A percentile compares a stretch with the other conserved stretches of the same genome.
phyloP scores from a whole-genome alignment of 352 stramenopile genomes.

The Phytophthora ramorum region DNA sequence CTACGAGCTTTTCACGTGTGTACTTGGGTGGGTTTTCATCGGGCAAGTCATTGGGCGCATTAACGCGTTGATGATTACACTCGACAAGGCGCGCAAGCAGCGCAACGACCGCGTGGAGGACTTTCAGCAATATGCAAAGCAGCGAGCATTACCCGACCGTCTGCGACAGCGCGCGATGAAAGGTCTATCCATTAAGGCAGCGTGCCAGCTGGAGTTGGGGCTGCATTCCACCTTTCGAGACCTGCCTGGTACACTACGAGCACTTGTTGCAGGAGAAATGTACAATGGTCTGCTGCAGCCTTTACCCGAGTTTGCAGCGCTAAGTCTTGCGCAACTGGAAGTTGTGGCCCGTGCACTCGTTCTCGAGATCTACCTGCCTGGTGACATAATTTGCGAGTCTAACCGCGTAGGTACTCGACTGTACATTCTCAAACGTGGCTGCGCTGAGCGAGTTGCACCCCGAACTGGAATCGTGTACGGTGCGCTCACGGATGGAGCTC shows the following conservation, averaged over 20 bases:
- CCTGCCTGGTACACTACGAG: conserved; percentile 44
- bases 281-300: conserved; percentile 44
- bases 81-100: conserved; percentile 66
- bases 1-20: conserved; percentile 68
- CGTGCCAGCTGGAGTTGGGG: conserved; percentile 52
- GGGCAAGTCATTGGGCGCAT: conserved; percentile 77
- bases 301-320: conserved; percentile 43
- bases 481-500: conserved; percentile 29
- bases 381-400: conserved; percentile 64
- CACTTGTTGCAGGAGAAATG: conserved; percentile 63
- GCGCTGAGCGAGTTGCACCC: conserved; percentile 53
- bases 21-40: conserved; percentile 81
- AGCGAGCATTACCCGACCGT: conserved; percentile 45
- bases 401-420: conserved; percentile 50
- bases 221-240: conserved; percentile 52
- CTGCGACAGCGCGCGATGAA: conserved; percentile 59
- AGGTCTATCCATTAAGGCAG: conserved; percentile 60
- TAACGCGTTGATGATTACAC: conserved; percentile 71
- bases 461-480: conserved; percentile 49
- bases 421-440: conserved; percentile 58
- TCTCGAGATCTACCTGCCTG: conserved; percentile 71
- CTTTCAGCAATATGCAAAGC: conserved; percentile 78
- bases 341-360: conserved; percentile 51
- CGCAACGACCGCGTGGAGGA: conserved; percentile 58
- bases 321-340: conserved; percentile 59